Conservation (phyloP, 2,329 filamentous ascomycete species). For the Nigrospora sphaerica region DNA sequence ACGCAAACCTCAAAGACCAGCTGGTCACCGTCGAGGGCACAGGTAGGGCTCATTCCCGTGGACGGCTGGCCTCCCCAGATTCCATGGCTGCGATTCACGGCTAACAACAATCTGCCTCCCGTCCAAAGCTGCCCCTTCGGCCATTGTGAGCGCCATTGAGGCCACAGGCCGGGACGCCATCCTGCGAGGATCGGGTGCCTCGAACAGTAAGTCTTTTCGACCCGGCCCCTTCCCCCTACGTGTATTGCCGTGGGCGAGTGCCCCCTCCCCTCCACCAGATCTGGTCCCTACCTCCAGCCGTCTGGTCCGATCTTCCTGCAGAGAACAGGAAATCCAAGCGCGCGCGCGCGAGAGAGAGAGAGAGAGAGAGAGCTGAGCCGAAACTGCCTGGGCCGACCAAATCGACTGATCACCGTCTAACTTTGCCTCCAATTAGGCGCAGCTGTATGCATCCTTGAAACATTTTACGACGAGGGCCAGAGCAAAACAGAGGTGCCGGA, state of each 20-base stretch:
- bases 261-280: no score
- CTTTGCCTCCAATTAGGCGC: slow-evolving; percentile 44
- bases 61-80: slow-evolving; percentile 11
- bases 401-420: not conserved
- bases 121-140: slow-evolving; percentile 66
- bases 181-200: slow-evolving; percentile 76
- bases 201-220: slow-evolving; percentile 60
- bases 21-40: slow-evolving; percentile 81
- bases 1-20: slow-evolving; percentile 76
- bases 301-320: no score
- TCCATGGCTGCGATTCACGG: not conserved
- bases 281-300: no score
- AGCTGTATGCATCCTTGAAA: slow-evolving; percentile 94
- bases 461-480: slow-evolving; percentile 52
- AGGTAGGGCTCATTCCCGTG: slow-evolving; percentile 34
- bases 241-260: not conserved
- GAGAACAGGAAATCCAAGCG: no score
- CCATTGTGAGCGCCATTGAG: slow-evolving; percentile 84
- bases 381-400: no score
- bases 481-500: not conserved
- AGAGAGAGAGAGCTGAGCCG: no score
- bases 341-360: no score
- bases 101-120: not conserved
- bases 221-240: slow-evolving; percentile 5
- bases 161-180: slow-evolving; percentile 89